These are phyloP conservation scores for Coffea eugenioides DNA, from an alignment of 257 asterid genomes.

Conservation along the genomic window DNA sequence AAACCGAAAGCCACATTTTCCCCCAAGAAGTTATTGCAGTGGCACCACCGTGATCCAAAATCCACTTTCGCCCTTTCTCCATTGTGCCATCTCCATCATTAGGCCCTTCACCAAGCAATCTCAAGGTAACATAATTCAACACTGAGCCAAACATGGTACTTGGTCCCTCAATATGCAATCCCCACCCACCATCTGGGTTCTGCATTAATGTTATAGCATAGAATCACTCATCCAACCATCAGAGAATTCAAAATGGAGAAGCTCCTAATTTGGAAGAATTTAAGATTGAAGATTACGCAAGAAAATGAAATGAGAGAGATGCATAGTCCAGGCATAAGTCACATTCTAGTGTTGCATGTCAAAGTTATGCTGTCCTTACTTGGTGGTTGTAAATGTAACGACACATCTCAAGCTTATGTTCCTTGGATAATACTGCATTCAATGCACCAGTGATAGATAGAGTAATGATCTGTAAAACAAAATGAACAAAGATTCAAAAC, in stretches of 20 bases:
- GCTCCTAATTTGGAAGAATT: conserved; percentile 2
- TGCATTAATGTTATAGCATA: conserved; percentile 36
- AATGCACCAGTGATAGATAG: conserved; percentile 84
- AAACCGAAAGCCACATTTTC: conserved; percentile 98
- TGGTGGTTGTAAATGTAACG: conserved; percentile 98
- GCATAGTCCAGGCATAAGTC: neutral
- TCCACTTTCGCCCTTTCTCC: conserved; percentile 96
- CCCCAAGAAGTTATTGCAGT: conserved; percentile 98
- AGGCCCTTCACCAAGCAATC: conserved; percentile 97
- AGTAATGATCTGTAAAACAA: conserved; percentile 61
- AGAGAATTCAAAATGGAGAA: conserved; percentile 2
- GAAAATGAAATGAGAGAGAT: neutral
- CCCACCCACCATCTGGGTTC: conserved; percentile 99
- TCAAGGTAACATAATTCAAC: conserved; percentile 79
- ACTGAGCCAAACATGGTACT: conserved; percentile 99
- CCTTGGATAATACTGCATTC: conserved; percentile 73
- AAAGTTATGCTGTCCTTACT: conserved; percentile 37
- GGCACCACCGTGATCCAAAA: conserved; percentile 90
- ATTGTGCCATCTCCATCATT: conserved; percentile 88
- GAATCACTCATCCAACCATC: conserved; percentile 15
- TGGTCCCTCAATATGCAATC: conserved; percentile 98
- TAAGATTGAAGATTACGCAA: conserved; percentile 1
- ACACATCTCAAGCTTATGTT: conserved; percentile 84
- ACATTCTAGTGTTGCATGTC: neutral
- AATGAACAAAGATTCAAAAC: conserved; percentile 7